Evolutionary conservation across 495 filamentous ascomycete genomes (phyloP), one percentile per base, ranked within the genome.

Genomic region (Trichocladium antarcticum): DNA sequence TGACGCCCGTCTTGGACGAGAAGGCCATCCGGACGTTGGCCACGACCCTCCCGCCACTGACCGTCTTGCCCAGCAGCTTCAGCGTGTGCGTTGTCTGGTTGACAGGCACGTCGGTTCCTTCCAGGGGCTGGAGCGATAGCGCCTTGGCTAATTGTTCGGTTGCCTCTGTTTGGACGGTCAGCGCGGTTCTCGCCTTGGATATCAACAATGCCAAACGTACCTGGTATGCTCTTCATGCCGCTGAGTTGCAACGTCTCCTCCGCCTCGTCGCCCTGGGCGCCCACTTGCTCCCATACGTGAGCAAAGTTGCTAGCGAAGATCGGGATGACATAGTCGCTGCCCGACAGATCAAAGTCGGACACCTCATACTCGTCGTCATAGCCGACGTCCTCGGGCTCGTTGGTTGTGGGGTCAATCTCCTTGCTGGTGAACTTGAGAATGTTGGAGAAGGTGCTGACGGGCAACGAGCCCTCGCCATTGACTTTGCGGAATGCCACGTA

Each of bases 331-430:
- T 97, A 97, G 63, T 98, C 93, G 57, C 85, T 89, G 50, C 89
- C 90, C 27, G 76, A 76, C 44, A 98, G 76, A 41, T 97, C 93
- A 46, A 98, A 79, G 60, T 96, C 90, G 49, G 92, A 86, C 48
- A 96, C 87, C 68, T 95, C 84, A 63, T 98, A 98, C 67, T 98
- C 92, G 57, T 98, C 92, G 19, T 96, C 89, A 57, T 96, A 97
- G 31, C 93, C 92, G 37, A 64, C 74, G 12, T 95, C 88, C 60
- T 98, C 93, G 1, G 93, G 86, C 64, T 96, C 87, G 54, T 81
- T 79, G 19, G 88, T 95, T n/a, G 83, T 83, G 5, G 92, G 92
- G 57, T 98, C 92, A 43, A 98, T 93, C 67, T 98, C 92, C 65
- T 95, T 95, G 72, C 83, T 90, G 19, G 89, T 96, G 62, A 98